phyloP scores from a whole-genome alignment of 495 filamentous ascomycete species.

The Aspergillus affinis region DNA sequence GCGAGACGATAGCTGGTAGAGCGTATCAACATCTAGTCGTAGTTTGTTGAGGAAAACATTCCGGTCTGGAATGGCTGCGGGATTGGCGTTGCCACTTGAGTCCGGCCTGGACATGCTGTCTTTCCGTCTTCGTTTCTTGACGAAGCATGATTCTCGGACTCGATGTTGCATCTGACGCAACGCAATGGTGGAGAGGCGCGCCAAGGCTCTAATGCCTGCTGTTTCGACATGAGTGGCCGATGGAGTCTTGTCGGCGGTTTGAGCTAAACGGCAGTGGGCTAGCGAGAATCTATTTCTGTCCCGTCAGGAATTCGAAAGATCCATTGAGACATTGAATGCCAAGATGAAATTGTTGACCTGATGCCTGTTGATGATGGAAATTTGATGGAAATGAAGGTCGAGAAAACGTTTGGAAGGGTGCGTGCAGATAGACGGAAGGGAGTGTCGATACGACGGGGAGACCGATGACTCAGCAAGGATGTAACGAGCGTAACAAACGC shows the following conservation, averaged over 20 bases:
- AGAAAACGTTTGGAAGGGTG: neutral
- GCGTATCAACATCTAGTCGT: slow-evolving; percentile 27
- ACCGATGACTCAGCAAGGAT: neutral
- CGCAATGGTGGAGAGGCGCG: neutral
- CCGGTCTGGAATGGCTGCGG: neutral
- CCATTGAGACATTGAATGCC: no score
- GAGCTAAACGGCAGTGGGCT: neutral
- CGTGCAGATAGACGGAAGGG: neutral
- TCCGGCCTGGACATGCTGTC: neutral
- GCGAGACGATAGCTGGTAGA: slow-evolving; percentile 54
- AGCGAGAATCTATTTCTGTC: neutral
- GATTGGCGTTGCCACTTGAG: neutral
- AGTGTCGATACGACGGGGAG: neutral
- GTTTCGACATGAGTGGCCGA: neutral
- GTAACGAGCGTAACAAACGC: neutral
- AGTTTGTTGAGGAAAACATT: slow-evolving; percentile 6
- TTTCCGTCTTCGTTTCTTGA: neutral
- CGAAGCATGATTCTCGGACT: neutral
- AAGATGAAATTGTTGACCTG: no score
- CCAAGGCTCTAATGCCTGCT: neutral
- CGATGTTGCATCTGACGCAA: neutral
- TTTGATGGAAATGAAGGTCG: no score
- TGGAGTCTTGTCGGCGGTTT: neutral
- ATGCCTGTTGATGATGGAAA: no score
- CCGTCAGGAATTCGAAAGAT: neutral